Evolutionary conservation across 805 yeast genomes (phyloP).

Genomic region (Yarrowia deformans): DNA sequence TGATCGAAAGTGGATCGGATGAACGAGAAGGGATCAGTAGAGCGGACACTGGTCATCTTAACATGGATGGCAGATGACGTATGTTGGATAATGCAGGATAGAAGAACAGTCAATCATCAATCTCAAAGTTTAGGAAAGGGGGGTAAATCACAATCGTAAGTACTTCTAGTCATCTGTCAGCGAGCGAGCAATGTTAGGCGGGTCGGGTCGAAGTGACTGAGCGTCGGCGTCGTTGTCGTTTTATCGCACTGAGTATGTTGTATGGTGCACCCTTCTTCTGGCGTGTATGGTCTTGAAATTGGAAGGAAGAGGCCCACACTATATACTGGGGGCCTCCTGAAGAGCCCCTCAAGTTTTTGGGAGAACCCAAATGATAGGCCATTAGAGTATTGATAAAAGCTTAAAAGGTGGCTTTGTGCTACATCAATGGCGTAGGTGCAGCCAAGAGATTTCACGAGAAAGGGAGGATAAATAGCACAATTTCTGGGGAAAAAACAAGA

Average conservation of each 20-base stretch:
- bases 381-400: not conserved
- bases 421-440: not conserved
- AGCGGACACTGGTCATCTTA: not conserved
- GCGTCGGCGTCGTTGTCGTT: not conserved
- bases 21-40: not conserved
- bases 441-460: not conserved
- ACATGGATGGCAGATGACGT: not conserved
- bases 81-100: not conserved
- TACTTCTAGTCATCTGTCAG: not conserved
- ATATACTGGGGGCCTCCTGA: slow-evolving; percentile 6
- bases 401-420: not conserved
- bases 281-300: not conserved
- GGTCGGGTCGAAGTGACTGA: too few species aligned
- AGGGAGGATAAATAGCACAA: not conserved
- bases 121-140: not conserved
- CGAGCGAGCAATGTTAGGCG: not conserved
- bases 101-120: not conserved
- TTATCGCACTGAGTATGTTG: not conserved
- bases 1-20: slow-evolving; percentile 1
- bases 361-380: not conserved
- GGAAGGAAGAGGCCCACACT: not conserved
- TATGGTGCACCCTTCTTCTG: slow-evolving; percentile 10
- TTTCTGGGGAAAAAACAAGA: slow-evolving; percentile 3
- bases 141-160: slow-evolving; percentile 4
- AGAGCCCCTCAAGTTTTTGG: not conserved